Percentiles rank a stretch among this genome's conserved stretches.
Evolutionary conservation across 2,329 filamentous ascomycete genomes (phyloP).

Genomic region (Verticillium alfalfae): DNA sequence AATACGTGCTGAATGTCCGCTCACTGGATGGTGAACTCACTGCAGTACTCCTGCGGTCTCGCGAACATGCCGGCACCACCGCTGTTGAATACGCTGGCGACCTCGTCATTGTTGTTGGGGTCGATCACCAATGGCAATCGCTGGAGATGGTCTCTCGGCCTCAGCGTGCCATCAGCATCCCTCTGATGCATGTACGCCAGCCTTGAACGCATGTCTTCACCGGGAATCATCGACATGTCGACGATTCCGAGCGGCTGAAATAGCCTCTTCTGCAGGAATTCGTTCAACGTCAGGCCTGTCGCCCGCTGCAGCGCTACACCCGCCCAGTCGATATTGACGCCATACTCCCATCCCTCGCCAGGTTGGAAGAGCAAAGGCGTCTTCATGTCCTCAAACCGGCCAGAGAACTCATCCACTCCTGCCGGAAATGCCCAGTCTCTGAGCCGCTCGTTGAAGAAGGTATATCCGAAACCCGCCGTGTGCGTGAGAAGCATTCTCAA

Average conservation of each 20-base stretch:
- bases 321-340: conserved; percentile 51
- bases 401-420: conserved; percentile 53
- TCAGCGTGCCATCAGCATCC: conserved; percentile 33
- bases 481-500: conserved; percentile 53
- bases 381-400: conserved; percentile 43
- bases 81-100: conserved; percentile 43
- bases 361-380: conserved; percentile 58
- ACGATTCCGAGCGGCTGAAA: conserved; percentile 40
- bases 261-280: conserved; percentile 42
- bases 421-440: conserved; percentile 39
- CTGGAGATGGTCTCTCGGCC: conserved; percentile 42
- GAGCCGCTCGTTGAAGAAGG: conserved; percentile 45
- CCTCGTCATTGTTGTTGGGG: conserved; percentile 29
- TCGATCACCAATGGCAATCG: conserved; percentile 37
- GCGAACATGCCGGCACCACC: conserved; percentile 59
- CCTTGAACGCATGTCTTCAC: conserved; percentile 43
- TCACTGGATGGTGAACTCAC: conserved; percentile 26
- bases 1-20: conserved; percentile 39
- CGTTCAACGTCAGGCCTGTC: conserved; percentile 35
- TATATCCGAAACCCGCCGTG: conserved; percentile 52
- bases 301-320: conserved; percentile 41
- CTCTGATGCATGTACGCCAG: conserved; percentile 54
- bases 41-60: conserved; percentile 53
- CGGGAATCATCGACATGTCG: conserved; percentile 53
- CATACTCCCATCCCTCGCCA: conserved; percentile 56